These are phyloP conservation scores for Fraxinus nigra DNA, from an alignment of 305 asterid genomes.

Conservation along the genomic window DNA sequence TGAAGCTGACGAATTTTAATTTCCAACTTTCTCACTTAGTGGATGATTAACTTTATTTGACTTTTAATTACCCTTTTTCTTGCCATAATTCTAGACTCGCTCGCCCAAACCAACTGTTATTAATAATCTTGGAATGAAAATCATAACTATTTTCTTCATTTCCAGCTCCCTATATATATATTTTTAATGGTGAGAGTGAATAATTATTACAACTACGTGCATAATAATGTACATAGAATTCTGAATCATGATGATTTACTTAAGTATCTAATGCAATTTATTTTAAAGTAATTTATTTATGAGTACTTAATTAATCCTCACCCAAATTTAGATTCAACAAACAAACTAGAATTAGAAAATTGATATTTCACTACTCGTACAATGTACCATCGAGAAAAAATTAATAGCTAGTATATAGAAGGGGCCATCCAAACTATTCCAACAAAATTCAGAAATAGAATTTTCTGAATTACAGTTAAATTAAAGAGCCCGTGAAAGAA, in stretches of 20 bases:
- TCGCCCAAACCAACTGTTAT: neutral
- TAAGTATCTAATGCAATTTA: no score
- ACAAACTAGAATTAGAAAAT: neutral
- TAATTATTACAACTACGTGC: no score
- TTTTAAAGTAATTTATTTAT: no score
- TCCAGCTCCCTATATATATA: no score
- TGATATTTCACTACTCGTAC: neutral
- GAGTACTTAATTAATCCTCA: no score
- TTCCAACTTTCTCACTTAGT: neutral
- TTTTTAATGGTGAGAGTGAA: no score
- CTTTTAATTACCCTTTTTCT: neutral
- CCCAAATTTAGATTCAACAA: neutral
- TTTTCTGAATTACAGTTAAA: neutral
- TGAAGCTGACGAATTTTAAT: neutral
- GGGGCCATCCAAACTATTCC: neutral
- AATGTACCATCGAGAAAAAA: neutral
- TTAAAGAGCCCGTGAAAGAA: neutral
- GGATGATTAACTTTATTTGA: neutral
- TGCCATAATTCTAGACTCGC: neutral
- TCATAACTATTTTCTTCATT: no score
- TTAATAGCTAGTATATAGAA: no score
- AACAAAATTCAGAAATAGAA: neutral
- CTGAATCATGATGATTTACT: no score
- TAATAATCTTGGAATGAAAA: no score
- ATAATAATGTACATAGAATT: no score